Evolutionary conservation across 345 rosid genomes (phyloP), one percentile per base, ranked within the genome.

Genomic region (Trapa incisa): DNA sequence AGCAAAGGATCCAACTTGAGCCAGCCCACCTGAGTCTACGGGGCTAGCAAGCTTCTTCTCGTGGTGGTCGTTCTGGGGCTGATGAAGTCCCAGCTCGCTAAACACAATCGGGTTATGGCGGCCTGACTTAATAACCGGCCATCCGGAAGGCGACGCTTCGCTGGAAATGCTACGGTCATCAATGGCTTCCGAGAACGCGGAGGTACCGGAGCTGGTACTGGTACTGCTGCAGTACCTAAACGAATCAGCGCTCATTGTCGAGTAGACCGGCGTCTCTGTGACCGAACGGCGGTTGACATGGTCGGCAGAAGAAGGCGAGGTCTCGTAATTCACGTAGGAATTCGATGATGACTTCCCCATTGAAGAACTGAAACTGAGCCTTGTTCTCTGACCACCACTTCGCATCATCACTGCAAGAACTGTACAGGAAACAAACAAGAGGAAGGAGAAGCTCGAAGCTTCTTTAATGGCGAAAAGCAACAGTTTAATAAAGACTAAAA

Each of bases 121-220:
- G 3, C 57, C 77, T 17, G 87, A 75, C 71, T 74, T 75, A 35
- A 72, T 62, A 47, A 67, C 47, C 29, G 83, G 83, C 89, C 94
- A 87, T 35, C 78, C 74, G 43, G 65, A 81, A 65, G 90, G 89
- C 36, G 92, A 89, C 73, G 85, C 80, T 15, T 63, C 75, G 72
- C 87, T 76, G 37, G 79, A 80, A 66, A 64, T 78, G 58, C 89
- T 81, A 73, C 78, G 69, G 14, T 84, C 88, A 61, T 91, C 93
- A 11, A 76, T 41, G 4, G 78, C 83, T 17, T 81, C 96, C 69
- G 96, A 85, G 63, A 80, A 79, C 29, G 81, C 85, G 12, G 96
- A 91, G 22, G 82, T 79, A 76, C 76, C 90, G 8, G 96, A 92
- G 72, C 65, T 83, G 66, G 87, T 89, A 74, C 29, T 22, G 29